Conservation (phyloP, 176 grass and related monocot species). For the Canna indica region DNA sequence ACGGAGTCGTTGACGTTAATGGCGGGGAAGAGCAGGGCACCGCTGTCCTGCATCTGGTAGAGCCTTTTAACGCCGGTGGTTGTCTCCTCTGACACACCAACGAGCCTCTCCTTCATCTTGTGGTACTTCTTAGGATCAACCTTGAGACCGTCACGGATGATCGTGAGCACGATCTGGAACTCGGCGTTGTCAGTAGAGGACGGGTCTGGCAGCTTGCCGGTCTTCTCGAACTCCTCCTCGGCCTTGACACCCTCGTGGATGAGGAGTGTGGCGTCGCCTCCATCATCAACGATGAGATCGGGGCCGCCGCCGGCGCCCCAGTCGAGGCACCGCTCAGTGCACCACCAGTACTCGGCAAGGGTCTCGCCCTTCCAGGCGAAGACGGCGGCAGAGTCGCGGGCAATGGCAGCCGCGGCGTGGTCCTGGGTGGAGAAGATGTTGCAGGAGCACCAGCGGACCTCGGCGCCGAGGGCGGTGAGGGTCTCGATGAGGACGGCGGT, state of each 20-base stretch:
- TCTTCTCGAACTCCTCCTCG: conserved; percentile 83
- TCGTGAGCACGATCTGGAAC: conserved; percentile 87
- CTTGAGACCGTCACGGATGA: conserved; percentile 85
- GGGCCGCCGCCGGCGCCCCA: conserved; percentile 66
- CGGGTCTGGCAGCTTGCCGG: conserved; percentile 63
- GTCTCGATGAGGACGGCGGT: conserved; percentile 98
- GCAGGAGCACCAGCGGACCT: conserved; percentile 96
- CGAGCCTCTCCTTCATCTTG: conserved; percentile 94
- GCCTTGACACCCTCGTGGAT: conserved; percentile 91
- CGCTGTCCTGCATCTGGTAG: conserved; percentile 80
- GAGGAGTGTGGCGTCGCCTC: conserved; percentile 76
- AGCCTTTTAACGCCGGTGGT: conserved; percentile 85
- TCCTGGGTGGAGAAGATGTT: conserved; percentile 99
- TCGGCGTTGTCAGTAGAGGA: conserved; percentile 80
- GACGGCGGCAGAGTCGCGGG: conserved; percentile 69
- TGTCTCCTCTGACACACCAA: conserved; percentile 93
- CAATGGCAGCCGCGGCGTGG: conserved; percentile 92
- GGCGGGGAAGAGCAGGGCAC: conserved; percentile 71
- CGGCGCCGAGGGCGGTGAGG: conserved; percentile 72
- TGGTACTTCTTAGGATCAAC: conserved; percentile 59
- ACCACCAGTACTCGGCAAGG: conserved; percentile 99
- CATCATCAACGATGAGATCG: conserved; percentile 93
- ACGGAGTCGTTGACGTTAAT: conserved; percentile 95
- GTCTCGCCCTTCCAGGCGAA: conserved; percentile 99
- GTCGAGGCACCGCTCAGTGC: conserved; percentile 92